phyloP scores from a whole-genome alignment of 306 rosid genomes.

The Hylodesmum podocarpum region DNA sequence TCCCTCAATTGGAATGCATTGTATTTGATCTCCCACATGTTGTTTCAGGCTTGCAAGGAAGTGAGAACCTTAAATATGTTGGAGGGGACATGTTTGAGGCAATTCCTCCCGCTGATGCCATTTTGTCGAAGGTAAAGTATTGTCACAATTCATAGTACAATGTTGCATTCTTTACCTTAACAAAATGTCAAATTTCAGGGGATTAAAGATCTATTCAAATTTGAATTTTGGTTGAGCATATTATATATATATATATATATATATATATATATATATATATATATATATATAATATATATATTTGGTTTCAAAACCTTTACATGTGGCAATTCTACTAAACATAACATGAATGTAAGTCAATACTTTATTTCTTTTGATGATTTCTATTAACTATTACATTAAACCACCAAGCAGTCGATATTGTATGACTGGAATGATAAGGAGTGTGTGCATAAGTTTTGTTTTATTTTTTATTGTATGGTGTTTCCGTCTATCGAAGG shows the following conservation, averaged over 20 bases:
- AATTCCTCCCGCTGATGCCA: not conserved
- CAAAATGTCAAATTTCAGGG: too few species aligned
- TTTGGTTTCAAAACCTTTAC: too few species aligned
- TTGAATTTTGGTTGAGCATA: not conserved
- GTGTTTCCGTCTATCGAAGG: too few species aligned
- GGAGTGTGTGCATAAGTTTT: constrained; percentile 19
- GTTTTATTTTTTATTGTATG: too few species aligned
- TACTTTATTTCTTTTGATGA: not conserved
- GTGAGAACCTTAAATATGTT: not conserved
- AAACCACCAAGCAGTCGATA: not conserved
- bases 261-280: too few species aligned
- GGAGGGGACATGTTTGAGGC: constrained; percentile 25
- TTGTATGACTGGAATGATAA: constrained; percentile 19
- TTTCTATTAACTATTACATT: not conserved
- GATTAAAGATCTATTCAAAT: too few species aligned
- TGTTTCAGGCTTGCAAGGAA: constrained; percentile 17
- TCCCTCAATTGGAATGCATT: not conserved
- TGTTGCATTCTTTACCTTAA: too few species aligned
- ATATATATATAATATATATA: not conserved
- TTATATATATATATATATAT: too few species aligned
- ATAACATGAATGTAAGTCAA: not conserved
- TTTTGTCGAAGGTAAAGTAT: constrained; percentile 23
- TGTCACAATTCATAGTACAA: too few species aligned
- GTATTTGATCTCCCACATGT: constrained; percentile 28
- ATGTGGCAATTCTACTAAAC: too few species aligned